phyloP scores from a whole-genome alignment of 345 rosid genomes.

The Syzygium aromaticum region DNA sequence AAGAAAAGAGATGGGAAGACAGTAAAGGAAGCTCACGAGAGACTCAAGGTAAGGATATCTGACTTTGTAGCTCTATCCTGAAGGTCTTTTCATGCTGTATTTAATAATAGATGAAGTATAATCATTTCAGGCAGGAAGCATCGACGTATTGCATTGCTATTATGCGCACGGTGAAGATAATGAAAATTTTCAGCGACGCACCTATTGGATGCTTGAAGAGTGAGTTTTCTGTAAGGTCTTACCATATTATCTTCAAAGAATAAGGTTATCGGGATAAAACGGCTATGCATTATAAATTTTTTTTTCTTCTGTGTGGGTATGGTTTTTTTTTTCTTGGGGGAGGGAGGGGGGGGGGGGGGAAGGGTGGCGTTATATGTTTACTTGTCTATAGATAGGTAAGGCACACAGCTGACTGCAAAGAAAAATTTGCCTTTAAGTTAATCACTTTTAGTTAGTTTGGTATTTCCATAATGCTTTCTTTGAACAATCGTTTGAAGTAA shows the following conservation, averaged over 20 bases:
- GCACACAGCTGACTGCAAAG: neutral
- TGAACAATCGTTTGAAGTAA: neutral
- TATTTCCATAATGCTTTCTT: neutral
- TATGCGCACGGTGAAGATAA: constrained; percentile 94
- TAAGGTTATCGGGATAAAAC: neutral
- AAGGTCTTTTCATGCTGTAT: neutral
- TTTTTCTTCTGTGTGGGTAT: neutral
- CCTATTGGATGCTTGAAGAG: constrained; percentile 99
- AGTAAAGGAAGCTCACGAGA: constrained; percentile 91
- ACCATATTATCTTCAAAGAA: neutral
- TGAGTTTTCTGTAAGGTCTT: constrained; percentile 33
- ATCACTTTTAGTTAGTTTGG: neutral
- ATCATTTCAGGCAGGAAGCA: constrained; percentile 60
- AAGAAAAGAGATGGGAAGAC: constrained; percentile 94
- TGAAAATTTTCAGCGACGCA: constrained; percentile 87
- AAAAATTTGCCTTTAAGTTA: neutral
- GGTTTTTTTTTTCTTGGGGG: neutral
- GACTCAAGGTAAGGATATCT: constrained; percentile 58
- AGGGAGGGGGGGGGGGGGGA: neutral
- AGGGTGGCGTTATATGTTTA: neutral
- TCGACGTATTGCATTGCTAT: constrained; percentile 93
- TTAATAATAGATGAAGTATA: neutral
- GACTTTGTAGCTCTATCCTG: neutral
- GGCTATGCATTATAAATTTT: neutral
- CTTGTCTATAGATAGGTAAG: neutral